Evolutionary conservation across 2,329 filamentous ascomycete genomes (phyloP), one percentile per base, ranked within the genome.

Genomic region (Septoria linicola): DNA sequence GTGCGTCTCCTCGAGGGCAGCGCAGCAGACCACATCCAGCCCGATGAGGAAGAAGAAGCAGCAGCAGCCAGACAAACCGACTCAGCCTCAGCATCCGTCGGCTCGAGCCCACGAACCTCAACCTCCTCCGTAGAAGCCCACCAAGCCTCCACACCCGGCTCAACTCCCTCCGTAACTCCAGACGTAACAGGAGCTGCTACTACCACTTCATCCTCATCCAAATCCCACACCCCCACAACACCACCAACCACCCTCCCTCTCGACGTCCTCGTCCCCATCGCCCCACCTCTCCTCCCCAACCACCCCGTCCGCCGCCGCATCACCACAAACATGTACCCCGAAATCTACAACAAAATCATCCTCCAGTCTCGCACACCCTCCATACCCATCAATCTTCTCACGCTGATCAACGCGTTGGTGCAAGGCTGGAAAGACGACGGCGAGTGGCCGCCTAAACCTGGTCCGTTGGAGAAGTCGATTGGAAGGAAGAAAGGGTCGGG

Each of bases 381-480:
- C 1, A 88, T 95, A 13, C 92, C 92, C 3, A 87, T 96, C 64
- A 96, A 96, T 62, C 80, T 97, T 0, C 74, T 79, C 23, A 89
- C 95, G 62, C 84, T 96, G 73, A 82, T 88, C 17, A 80, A 83
- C 8, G 83, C 88, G 10, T 87, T 92, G 59, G 90, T 97, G 1
- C 79, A 86, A 21, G 92, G 92, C 36, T 96, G 92, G 92, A 95
- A 95, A 70, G 80, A 88, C 34, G 89, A 93, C 63, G 91, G 90
- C 13, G 89, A 96, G 69, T 97, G 92, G 92, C 91, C 92, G 3
- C 89, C 88, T 1, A 82, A 81, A 59, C 68, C 77, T 0, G 72
- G 73, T 14, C 64, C 78, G 40, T 61, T 75, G 39, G 74, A 80
- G 63, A 68, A 76, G 56, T 72, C 71, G 37, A 66, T 71, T 4